These are phyloP conservation scores for Verruconis gallopava DNA, from an alignment of 2,329 filamentous ascomycete species.

Conservation along the genomic window DNA sequence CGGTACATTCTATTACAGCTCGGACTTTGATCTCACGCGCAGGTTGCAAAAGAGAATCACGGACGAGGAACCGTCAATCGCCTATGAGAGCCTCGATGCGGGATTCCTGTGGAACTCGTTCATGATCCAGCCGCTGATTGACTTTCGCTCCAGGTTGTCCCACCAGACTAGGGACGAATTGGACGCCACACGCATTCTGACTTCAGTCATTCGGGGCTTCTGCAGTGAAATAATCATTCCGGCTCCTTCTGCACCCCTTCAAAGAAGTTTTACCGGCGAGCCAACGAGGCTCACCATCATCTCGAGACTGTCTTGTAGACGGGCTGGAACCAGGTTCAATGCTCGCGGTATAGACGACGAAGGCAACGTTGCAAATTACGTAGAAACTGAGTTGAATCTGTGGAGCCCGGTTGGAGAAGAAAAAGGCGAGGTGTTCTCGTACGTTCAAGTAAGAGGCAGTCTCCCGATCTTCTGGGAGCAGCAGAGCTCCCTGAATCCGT, in stretches of 20 bases:
- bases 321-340: constrained; percentile 92
- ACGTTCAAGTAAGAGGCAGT: constrained; percentile 82
- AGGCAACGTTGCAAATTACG: constrained; percentile 94
- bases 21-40: constrained; percentile 95
- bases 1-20: constrained; percentile 94
- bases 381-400: constrained; percentile 92
- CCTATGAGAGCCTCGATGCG: constrained; percentile 85
- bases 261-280: constrained; percentile 49
- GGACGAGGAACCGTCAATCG: constrained; percentile 64
- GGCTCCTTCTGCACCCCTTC: constrained; percentile 58
- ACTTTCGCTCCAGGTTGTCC: constrained; percentile 73
- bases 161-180: constrained; percentile 62
- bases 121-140: constrained; percentile 87
- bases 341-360: constrained; percentile 96
- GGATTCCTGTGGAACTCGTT: constrained; percentile 96
- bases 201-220: constrained; percentile 87
- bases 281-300: constrained; percentile 81
- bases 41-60: constrained; percentile 65
- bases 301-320: constrained; percentile 76
- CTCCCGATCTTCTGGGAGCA: constrained; percentile 98
- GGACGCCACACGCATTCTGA: constrained; percentile 79
- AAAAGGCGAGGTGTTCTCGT: constrained; percentile 65
- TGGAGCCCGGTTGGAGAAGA: constrained; percentile 54
- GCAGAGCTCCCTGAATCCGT: constrained; percentile 70
- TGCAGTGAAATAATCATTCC: constrained; percentile 79